Conservation (phyloP, 768 basidiomycete genomes). For the Russula ochroleuca region DNA sequence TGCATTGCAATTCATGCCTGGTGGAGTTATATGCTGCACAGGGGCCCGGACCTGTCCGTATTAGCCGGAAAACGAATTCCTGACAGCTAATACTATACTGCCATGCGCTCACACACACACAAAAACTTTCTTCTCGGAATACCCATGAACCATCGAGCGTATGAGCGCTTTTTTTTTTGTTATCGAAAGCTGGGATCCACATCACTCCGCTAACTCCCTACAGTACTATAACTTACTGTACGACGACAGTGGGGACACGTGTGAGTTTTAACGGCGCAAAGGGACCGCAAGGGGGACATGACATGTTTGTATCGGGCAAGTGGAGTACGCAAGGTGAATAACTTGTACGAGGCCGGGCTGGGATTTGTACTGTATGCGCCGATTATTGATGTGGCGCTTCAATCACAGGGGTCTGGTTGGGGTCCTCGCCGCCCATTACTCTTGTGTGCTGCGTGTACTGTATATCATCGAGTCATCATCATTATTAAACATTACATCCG, state of each 20-base stretch:
- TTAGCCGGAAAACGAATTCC: slow-evolving; percentile 4
- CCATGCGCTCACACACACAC: not conserved
- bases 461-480: not conserved
- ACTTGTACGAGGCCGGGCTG: not conserved
- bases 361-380: no score
- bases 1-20: slow-evolving; percentile 12
- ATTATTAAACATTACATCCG: slow-evolving; percentile 7
- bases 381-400: slow-evolving; percentile 17
- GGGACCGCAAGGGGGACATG: not conserved
- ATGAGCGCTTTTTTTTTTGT: not conserved
- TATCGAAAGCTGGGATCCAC: not conserved
- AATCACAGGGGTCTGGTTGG: slow-evolving; percentile 7
- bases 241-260: not conserved
- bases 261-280: slow-evolving; percentile 3
- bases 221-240: not conserved
- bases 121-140: no score
- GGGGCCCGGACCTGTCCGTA: not conserved
- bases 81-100: slow-evolving; percentile 1
- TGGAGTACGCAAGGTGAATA: slow-evolving; percentile 5
- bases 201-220: not conserved
- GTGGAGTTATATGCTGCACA: slow-evolving; percentile 16
- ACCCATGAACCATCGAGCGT: no score
- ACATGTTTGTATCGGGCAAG: slow-evolving; percentile 16
- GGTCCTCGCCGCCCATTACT: not conserved
- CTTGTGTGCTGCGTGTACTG: not conserved